Base-by-base conservation (phyloP, 2,329 filamentous ascomycete genomes). In the Fusarium poae region DNA sequence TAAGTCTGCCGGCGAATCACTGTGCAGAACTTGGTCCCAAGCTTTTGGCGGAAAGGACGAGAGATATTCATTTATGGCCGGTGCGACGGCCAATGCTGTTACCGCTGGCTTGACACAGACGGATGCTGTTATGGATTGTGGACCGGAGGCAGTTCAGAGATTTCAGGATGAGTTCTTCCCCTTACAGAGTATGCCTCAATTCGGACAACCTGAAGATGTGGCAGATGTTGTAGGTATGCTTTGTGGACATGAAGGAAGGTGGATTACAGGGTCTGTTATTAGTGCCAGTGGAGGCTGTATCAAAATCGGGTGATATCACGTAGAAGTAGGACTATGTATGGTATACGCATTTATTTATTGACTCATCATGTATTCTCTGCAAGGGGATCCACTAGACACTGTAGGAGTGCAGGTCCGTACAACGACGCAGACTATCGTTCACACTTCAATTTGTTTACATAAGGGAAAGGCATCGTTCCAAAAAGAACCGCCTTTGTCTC, bases 11-110 rank as follows among this genome's bases (percentile, higher is more conserved):
- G 75, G 77, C 0, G 78, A 80, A 40, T 77, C 77, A 0, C 54
- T 80, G 6, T 78, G 76, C n/a, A 71, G 77, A n/a, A 77, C 76
- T 9, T 80, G 78, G 77, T 73, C 77, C 7, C 74, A 78, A 20
- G 75, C 78, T 0, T 78, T 80, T 58, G 77, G 77, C 2, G 77
- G 77, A 1, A 78, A 74, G 13, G 77, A 79, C 4, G 74, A 78
- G 9, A 71, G 68, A 65, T 79, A 76, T 45, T 55, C 66, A 0
- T 79, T 79, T 43, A 79, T 79, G 76, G 61, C 72, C 5, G 78
- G 77, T 1, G 80, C 78, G 0, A 80, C 77, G 0, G 78, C 77
- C 7, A 79, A 79, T 46, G 67, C 77, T 1, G 76, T 79, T 0
- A 74, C 72, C 0, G 76, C 72, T 1, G 78, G 78, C 0, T 55